Conservation (phyloP, 176 grass and related monocot genomes). For the Stipa capillata region DNA sequence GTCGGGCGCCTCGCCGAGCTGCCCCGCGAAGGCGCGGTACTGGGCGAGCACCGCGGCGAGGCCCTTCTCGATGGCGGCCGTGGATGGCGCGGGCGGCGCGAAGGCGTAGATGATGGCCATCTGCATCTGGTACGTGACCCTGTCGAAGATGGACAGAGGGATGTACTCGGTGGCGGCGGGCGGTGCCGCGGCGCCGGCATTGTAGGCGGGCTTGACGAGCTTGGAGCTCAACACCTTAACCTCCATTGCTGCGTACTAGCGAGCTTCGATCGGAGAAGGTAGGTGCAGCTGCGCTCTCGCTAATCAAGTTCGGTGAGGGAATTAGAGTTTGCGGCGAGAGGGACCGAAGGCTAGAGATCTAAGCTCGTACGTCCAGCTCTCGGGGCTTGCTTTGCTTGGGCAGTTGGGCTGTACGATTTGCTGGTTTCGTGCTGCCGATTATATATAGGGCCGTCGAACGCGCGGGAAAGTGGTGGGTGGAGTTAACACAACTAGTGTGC, state of each 20-base stretch:
- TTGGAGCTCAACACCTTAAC: constrained; percentile 48
- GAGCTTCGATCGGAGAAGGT: background rate
- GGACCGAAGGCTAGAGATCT: background rate
- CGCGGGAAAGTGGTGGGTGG: background rate
- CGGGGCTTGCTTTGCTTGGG: background rate
- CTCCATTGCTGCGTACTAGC: constrained; percentile 31
- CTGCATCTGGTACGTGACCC: constrained; percentile 27
- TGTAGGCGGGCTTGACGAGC: constrained; percentile 38
- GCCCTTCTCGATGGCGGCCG: constrained; percentile 29
- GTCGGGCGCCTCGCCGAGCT: constrained; percentile 20
- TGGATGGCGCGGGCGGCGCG: constrained; percentile 39
- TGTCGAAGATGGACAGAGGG: constrained; percentile 50
- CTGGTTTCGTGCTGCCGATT: background rate
- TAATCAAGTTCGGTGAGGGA: background rate
- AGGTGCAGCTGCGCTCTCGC: background rate
- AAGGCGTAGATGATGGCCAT: constrained; percentile 54
- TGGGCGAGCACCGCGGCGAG: constrained; percentile 18
- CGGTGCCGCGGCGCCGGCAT: background rate
- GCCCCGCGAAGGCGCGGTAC: constrained; percentile 44
- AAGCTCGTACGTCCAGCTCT: background rate
- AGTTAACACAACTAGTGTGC: no score
- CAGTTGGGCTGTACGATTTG: background rate
- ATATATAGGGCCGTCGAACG: background rate
- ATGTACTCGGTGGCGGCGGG: background rate
- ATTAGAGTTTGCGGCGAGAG: background rate